phyloP scores from a whole-genome alignment of 2,329 filamentous ascomycete genomes.

The Aspergillus puulaauensis region DNA sequence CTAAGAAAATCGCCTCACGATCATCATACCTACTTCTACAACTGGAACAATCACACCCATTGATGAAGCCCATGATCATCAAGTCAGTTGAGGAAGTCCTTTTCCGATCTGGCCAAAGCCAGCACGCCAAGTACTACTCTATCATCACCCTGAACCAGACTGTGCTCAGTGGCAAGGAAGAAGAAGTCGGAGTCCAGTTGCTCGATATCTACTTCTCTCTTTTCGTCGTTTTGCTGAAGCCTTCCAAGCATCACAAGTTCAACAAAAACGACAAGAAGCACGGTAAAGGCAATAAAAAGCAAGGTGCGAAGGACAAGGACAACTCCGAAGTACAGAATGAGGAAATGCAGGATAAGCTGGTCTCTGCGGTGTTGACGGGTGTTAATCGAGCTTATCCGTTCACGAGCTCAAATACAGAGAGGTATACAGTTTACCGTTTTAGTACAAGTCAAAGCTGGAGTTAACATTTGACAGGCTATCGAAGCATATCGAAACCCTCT shows the following conservation, averaged over 20 bases:
- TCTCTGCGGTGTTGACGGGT: conserved; percentile 86
- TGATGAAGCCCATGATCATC: conserved; percentile 90
- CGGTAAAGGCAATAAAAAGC: conserved; percentile 36
- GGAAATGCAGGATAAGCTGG: conserved; percentile 84
- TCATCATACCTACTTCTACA: conserved; percentile 93
- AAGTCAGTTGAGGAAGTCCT: conserved; percentile 84
- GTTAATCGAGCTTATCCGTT: conserved; percentile 97
- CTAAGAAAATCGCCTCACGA: conserved; percentile 91
- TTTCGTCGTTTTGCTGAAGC: conserved; percentile 80
- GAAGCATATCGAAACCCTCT: conserved; percentile 87
- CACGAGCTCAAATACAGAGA: conserved; percentile 73
- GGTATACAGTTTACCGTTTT: conserved; percentile 48
- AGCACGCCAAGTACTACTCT: conserved; percentile 90
- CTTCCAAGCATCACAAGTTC: conserved; percentile 42
- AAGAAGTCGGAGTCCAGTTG: conserved; percentile 74
- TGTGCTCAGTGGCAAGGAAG: conserved; percentile 81
- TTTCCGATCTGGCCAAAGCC: conserved; percentile 80
- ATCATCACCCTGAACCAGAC: conserved; percentile 98
- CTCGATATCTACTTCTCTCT: conserved; percentile 89
- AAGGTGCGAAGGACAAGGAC: conserved; percentile 49
- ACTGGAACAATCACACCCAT: conserved; percentile 80
- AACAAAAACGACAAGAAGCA: conserved; percentile 33
- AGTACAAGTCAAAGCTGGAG: not conserved
- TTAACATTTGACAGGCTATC: conserved; percentile 61
- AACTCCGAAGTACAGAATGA: conserved; percentile 50